phyloP scores from a whole-genome alignment of 2,329 filamentous ascomycete genomes.

The Chaetoscypha palmicola region DNA sequence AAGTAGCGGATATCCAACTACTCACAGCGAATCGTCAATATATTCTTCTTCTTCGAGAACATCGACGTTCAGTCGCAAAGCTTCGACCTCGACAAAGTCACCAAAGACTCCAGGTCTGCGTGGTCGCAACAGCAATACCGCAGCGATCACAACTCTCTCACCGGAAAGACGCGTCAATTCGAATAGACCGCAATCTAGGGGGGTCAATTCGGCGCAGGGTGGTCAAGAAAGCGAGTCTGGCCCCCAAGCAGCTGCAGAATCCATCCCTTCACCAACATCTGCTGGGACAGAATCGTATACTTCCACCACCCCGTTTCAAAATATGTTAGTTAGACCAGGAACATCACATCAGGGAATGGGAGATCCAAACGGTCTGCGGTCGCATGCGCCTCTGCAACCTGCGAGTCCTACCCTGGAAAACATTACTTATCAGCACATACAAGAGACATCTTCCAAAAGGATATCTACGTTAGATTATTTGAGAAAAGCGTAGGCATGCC shows the following conservation, averaged over 20 bases:
- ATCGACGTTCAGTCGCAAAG: slow-evolving; percentile 47
- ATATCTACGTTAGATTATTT: slow-evolving; percentile 93
- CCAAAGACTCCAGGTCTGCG: slow-evolving; percentile 26
- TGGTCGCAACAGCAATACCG: slow-evolving; percentile 37
- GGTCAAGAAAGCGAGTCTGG: slow-evolving; percentile 16
- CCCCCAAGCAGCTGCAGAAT: slow-evolving; percentile 15
- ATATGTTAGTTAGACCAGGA: slow-evolving; percentile 28
- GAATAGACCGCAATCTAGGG: slow-evolving; percentile 12
- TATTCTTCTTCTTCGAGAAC: slow-evolving; percentile 33
- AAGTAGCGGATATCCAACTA: slow-evolving; percentile 20
- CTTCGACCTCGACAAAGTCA: slow-evolving; percentile 39
- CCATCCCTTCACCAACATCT: slow-evolving; percentile 12
- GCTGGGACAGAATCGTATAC: slow-evolving; percentile 17
- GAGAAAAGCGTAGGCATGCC: slow-evolving; percentile 69
- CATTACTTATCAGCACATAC: slow-evolving; percentile 53
- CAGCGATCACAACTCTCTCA: slow-evolving; percentile 10
- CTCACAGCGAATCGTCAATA: slow-evolving; percentile 18
- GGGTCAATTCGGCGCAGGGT: slow-evolving; percentile 9
- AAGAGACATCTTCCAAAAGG: slow-evolving; percentile 82
- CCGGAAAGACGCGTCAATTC: slow-evolving; percentile 20
- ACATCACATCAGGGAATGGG: slow-evolving; percentile 23
- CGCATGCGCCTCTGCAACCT: slow-evolving; percentile 18
- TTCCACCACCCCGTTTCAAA: slow-evolving; percentile 25
- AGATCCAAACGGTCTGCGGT: slow-evolving; percentile 13
- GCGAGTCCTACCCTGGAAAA: slow-evolving; percentile 30